Conservation (phyloP, 139 green algal species). For the Pycnococcus provasolii region DNA sequence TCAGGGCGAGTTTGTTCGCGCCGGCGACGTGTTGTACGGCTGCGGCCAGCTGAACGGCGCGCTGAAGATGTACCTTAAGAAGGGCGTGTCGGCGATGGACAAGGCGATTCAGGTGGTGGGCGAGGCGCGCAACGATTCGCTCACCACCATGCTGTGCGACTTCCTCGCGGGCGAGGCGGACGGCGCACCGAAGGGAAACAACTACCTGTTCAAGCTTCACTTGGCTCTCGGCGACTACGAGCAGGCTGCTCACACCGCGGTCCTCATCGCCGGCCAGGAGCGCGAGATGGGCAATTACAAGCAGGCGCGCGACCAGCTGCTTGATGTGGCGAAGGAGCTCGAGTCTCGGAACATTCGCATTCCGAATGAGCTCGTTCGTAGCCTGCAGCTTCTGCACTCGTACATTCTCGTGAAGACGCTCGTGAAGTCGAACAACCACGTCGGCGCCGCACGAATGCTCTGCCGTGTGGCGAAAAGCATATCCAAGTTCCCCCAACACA, state of each 20-base stretch:
- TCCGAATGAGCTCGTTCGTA: conserved; percentile 39
- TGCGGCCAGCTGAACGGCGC: conserved; percentile 40
- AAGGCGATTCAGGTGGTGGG: conserved; percentile 57
- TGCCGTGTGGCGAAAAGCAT: conserved; percentile 51
- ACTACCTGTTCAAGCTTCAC: conserved; percentile 57
- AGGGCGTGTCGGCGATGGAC: conserved; percentile 34
- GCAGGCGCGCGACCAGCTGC: conserved; percentile 59
- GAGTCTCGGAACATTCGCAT: conserved; percentile 25
- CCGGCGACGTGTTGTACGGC: conserved; percentile 44
- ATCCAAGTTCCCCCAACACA: conserved; percentile 54
- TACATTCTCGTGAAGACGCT: conserved; percentile 71
- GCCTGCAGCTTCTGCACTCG: conserved; percentile 49
- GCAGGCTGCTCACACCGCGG: conserved; percentile 46
- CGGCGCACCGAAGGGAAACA: conserved; percentile 30
- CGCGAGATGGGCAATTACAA: conserved; percentile 73
- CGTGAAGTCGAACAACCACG: conserved; percentile 31
- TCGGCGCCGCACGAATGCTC: conserved; percentile 59
- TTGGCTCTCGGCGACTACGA: conserved; percentile 52
- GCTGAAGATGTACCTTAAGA: conserved; percentile 43
- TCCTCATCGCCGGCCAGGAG: conserved; percentile 33
- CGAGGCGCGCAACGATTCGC: conserved; percentile 18
- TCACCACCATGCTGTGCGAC: conserved; percentile 44
- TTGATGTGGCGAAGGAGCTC: conserved; percentile 45
- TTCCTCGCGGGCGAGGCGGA: conserved; percentile 45
- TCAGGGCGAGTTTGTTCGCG: conserved; percentile 18